These are phyloP conservation scores for Pascua guehoae DNA, from an alignment of 1,284 basidiomycete genomes.

Conservation along the genomic window DNA sequence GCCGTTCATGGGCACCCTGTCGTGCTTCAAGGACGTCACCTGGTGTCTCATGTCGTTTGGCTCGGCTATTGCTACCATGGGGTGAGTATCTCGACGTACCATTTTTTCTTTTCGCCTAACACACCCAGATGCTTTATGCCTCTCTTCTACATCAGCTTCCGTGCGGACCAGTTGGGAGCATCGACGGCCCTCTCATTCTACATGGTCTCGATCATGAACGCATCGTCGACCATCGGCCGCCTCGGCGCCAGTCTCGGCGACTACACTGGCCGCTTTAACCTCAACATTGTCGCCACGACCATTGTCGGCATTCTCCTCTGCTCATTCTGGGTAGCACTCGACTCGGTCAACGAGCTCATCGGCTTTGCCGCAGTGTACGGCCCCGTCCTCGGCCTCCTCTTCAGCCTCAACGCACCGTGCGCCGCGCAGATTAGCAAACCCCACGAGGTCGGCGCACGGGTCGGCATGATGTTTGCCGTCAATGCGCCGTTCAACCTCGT, in stretches of 20 bases:
- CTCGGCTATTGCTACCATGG: too few relatives aligned
- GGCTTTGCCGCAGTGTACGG: conserved; percentile 40
- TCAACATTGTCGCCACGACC: conserved; percentile 33
- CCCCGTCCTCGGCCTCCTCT: conserved; percentile 26
- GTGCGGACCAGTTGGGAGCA: conserved; percentile 14
- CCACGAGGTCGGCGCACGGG: conserved; percentile 26
- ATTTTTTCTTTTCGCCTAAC: too few relatives aligned
- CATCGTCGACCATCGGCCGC: conserved; percentile 25
- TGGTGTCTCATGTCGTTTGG: too few relatives aligned
- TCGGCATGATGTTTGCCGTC: conserved; percentile 23
- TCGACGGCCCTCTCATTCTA: conserved; percentile 22
- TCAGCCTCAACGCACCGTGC: conserved; percentile 24
- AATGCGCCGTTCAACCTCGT: conserved; percentile 28
- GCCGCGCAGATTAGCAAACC: conserved; percentile 18
- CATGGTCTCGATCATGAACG: conserved; percentile 31
- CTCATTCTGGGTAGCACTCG: conserved; percentile 80
- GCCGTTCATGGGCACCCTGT: too few relatives aligned
- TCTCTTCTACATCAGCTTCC: too few relatives aligned
- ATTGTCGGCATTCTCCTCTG: conserved; percentile 96
- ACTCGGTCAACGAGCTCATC: conserved; percentile 26
- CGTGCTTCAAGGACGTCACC: too few relatives aligned
- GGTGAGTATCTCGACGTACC: too few relatives aligned
- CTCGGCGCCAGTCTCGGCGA: conserved; percentile 6
- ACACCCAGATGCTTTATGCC: too few relatives aligned
- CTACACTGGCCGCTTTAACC: conserved; percentile 10